A percentile compares a stretch with the other conserved stretches of the same genome.
These are phyloP conservation scores for Cytospora mali DNA, from an alignment of 2,329 filamentous ascomycete genomes.

Conservation along the genomic window DNA sequence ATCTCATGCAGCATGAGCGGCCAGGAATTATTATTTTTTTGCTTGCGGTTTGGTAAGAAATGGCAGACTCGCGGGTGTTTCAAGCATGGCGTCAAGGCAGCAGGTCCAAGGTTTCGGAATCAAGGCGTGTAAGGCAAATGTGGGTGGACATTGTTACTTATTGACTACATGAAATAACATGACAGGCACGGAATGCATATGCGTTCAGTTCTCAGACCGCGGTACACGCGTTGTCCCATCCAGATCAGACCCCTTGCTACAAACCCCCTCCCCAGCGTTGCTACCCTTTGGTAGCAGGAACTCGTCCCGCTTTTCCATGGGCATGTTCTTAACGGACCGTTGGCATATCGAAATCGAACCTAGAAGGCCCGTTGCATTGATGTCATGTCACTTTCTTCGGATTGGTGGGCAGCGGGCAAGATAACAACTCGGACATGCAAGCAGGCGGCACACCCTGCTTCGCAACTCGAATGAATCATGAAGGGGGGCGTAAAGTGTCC, in stretches of 20 bases:
- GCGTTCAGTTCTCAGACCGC: constrained; percentile 16
- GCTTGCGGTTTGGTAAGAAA: constrained; percentile 11
- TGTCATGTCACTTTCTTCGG: constrained; percentile 38
- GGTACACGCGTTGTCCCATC: constrained; percentile 13
- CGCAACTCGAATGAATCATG: background rate
- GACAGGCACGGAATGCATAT: constrained; percentile 22
- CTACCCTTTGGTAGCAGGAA: constrained; percentile 75
- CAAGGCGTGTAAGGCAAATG: constrained; percentile 14
- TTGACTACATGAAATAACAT: constrained; percentile 21
- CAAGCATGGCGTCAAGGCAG: constrained; percentile 28
- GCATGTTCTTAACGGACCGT: constrained; percentile 79
- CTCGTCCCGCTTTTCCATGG: constrained; percentile 63
- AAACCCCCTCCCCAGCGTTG: constrained; percentile 63
- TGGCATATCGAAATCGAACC: constrained; percentile 61
- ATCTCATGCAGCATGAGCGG: constrained; percentile 1
- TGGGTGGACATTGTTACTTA: constrained; percentile 20
- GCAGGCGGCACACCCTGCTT: background rate
- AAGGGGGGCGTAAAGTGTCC: background rate
- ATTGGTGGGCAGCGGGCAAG: constrained; percentile 45
- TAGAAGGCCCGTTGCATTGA: constrained; percentile 44
- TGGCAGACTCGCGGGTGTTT: constrained; percentile 10
- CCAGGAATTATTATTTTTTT: constrained; percentile 5
- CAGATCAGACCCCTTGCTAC: constrained; percentile 11
- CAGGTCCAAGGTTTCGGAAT: constrained; percentile 12
- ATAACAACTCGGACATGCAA: constrained; percentile 41